Evolutionary conservation across 371 early-diverging fungal genomes (phyloP).

Genomic region (Zopfochytrium polystomum): DNA sequence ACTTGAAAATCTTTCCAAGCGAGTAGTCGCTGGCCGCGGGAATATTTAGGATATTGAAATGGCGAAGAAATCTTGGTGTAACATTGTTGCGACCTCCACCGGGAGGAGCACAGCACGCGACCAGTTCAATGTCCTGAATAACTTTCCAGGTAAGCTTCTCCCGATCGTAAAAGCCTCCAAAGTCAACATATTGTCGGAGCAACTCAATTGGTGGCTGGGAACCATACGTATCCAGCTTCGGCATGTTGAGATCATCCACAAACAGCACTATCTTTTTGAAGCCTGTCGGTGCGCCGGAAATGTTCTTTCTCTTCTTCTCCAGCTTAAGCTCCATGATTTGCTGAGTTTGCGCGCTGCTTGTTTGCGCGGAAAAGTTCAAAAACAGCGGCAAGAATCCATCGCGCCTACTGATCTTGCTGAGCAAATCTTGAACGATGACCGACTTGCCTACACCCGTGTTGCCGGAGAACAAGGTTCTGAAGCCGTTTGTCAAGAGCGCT

Average conservation of each 20-base stretch:
- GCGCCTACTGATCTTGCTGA: constrained; percentile 35
- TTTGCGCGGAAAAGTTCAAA: constrained; percentile 51
- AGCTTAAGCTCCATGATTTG: constrained; percentile 51
- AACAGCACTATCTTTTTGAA: constrained; percentile 45
- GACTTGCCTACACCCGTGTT: constrained; percentile 53
- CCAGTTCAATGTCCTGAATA: constrained; percentile 44
- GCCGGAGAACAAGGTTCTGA: constrained; percentile 42
- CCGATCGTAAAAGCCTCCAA: constrained; percentile 50
- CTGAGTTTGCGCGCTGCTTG: constrained; percentile 44
- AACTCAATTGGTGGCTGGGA: constrained; percentile 52
- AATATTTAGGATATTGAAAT: constrained; percentile 49
- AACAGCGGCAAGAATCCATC: constrained; percentile 36
- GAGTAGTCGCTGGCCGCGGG: constrained; percentile 42
- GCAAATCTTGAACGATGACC: constrained; percentile 44
- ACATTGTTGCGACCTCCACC: constrained; percentile 50
- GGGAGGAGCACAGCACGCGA: constrained; percentile 50
- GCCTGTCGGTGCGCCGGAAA: constrained; percentile 46
- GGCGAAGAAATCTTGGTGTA: constrained; percentile 43
- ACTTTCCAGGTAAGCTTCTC: constrained; percentile 49
- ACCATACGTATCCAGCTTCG: constrained; percentile 53
- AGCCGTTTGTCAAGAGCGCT: constrained; percentile 33
- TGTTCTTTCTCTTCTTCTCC: constrained; percentile 53
- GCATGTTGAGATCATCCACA: constrained; percentile 55
- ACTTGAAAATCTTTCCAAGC: constrained; percentile 43
- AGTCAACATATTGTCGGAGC: constrained; percentile 47